These are phyloP conservation scores for Diaporthe destruens DNA, from an alignment of 2,329 filamentous ascomycete species.

Conservation along the genomic window DNA sequence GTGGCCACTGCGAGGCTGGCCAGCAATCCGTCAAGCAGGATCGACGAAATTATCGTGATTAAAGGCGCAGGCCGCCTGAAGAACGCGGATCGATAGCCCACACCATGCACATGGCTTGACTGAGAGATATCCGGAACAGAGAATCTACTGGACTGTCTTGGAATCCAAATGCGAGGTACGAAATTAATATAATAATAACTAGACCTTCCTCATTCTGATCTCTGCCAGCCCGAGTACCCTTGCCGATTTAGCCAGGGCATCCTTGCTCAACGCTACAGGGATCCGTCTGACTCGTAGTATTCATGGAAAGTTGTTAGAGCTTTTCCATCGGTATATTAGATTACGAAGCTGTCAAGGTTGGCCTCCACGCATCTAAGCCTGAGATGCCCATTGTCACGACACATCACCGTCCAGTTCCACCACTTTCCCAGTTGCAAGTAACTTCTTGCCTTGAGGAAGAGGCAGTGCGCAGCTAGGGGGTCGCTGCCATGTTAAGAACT, in stretches of 20 bases:
- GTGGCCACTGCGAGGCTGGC: neutral
- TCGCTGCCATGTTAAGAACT: neutral
- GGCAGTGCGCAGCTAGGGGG: neutral
- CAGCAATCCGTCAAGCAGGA: neutral
- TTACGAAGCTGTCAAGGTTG: neutral
- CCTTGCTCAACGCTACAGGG: no score
- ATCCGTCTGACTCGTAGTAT: neutral
- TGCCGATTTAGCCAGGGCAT: neutral
- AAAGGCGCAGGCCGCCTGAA: neutral
- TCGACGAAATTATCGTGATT: neutral
- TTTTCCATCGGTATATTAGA: neutral
- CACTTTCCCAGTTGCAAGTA: neutral
- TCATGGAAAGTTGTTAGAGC: neutral
- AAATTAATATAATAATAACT: no score
- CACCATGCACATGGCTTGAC: neutral
- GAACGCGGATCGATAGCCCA: neutral
- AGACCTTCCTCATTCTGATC: neutral
- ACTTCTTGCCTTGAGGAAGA: neutral
- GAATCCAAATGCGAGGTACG: neutral
- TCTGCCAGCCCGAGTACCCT: neutral
- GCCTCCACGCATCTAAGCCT: neutral
- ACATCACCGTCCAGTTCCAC: neutral
- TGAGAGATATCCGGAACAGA: neutral
- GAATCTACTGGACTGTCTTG: slow-evolving; percentile 6
- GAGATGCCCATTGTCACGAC: neutral